Evolutionary conservation across 306 rosid species (phyloP), one percentile per base, ranked within the genome.

Genomic region (Vigna nakashimae): DNA sequence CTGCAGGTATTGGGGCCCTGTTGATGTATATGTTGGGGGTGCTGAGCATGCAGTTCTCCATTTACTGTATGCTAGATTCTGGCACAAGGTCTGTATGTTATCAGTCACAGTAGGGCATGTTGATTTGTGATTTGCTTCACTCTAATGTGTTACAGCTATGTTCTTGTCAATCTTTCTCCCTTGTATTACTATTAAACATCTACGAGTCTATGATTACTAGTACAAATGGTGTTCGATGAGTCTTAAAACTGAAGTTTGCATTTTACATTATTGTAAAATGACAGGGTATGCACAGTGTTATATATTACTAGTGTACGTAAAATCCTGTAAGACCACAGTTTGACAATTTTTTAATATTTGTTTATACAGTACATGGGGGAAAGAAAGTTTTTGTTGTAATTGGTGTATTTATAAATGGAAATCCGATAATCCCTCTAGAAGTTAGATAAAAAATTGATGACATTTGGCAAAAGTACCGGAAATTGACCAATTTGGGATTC

Each of bases 41-140:
- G 98, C 98, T 53, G 98, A 92, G 85, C 98, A 95, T 81, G 98
- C 98, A 6, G 98, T 95, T 85, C 98, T 95, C 77, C 98, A 95
- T 83, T 85, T 95, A 89, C 91, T 95, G 57, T 95, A 95, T 87
- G 89, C 98, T 84, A 87, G 98, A 79, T 95, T 95, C 84, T 95
- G 98, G 98, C 98, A 92, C 91, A 95, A 95, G 98, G 98, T 95
- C 34, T 75, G 89, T 78, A 53, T 72, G 67, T 81, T 68, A 62
- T 38, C 12, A 30, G 15, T 81, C 48, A 65, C 36, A 42, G 12
- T 82, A 38, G 65, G 67, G 56, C 72, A 45, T 69, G 71, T 38
- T 65, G 68, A 32, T 71, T 69, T 78, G 24, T 55, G 17, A 36
- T 78, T 34, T 74, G 6, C 76, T 73, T 79, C 71, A 70, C 60